Percentiles rank a stretch among this genome's conserved stretches.
Conservation (phyloP, 306 rosid genomes). For the Ziziphus jujuba region DNA sequence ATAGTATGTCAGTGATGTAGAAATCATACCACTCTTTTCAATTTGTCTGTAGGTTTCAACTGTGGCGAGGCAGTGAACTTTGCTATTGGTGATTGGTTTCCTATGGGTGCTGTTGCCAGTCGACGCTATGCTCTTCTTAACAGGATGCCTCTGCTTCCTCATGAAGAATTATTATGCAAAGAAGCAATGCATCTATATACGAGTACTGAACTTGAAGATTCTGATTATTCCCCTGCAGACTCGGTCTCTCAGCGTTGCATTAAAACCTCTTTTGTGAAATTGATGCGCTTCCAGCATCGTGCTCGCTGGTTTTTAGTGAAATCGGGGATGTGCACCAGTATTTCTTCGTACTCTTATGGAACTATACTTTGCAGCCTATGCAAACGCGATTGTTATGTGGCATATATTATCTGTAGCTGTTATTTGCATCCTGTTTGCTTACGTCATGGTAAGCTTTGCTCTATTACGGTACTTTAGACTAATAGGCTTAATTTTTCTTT, state of each 20-base stretch:
- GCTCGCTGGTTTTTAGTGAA: conserved; percentile 80
- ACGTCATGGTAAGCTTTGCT: conserved; percentile 74
- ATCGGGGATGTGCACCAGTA: conserved; percentile 51
- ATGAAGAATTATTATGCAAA: conserved; percentile 92
- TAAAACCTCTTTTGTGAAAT: conserved; percentile 65
- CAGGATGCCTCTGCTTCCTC: conserved; percentile 88
- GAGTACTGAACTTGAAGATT: conserved; percentile 70
- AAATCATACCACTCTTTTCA: conserved; percentile 13
- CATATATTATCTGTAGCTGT: conserved; percentile 76
- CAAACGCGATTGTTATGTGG: conserved; percentile 85
- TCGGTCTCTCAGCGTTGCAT: conserved; percentile 47
- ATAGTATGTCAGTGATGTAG: not conserved
- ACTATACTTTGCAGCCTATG: conserved; percentile 85
- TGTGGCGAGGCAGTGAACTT: conserved; percentile 99
- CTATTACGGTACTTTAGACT: not conserved
- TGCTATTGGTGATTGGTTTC: conserved; percentile 96
- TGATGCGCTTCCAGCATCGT: conserved; percentile 86
- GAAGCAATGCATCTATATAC: conserved; percentile 78
- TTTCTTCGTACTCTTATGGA: conserved; percentile 58
- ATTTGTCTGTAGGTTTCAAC: conserved; percentile 72
- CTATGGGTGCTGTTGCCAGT: conserved; percentile 87
- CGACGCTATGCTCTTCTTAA: conserved; percentile 80
- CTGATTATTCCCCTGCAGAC: conserved; percentile 51
- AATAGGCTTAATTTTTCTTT: not conserved
- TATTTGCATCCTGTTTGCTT: conserved; percentile 77